Base-by-base conservation (phyloP, 768 basidiomycete species). In the Tylopilus sp. region DNA sequence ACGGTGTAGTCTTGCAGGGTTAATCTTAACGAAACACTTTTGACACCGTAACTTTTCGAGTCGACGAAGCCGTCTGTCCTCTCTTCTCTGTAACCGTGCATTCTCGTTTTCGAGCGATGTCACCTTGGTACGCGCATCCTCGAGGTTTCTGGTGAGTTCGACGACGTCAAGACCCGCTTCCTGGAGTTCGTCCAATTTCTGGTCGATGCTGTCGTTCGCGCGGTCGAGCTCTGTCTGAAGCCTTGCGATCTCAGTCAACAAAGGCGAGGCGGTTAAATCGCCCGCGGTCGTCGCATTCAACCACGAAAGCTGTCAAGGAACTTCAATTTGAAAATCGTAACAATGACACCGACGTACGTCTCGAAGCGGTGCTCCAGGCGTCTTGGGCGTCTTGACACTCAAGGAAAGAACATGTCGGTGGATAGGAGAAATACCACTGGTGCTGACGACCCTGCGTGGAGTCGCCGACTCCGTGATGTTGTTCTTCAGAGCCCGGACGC, bases 131-230 rank as follows among this genome's bases (percentile, higher is more conserved):
- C 85, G 79, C 9, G 88, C 86, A 57, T 90, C 87, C 51, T 84
- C 86, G 3, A 92, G 78, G 48, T 80, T 83, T 69, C 75, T 77
- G 0, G 86, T 83, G 31, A 91, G 72, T 7, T 79, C 81, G 40
- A 92, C 81, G 38, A 85, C 85, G 25, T 82, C 88, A 13, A 86
- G 67, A 5, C 91, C 91, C 0, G 86, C 84, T 50, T 91, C 85
- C 61, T 90, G 88, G 3, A 95, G 82, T 46, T 85, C 82, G 63
- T 91, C 90, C 15, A 95, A 75, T 66, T 94, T 93, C 62, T 91
- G 85, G 58, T 95, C 93, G 48, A 95, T 88, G 58, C 80, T 86
- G 31, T 86, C 83, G 63, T 95, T 92, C 10, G 91, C 91, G 3
- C 65, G 75, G 55, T 87, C 85, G 23, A 94, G 82, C 57, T 93